A percentile compares a stretch with the other conserved stretches of the same genome.
Conservation (phyloP, 2,329 filamentous ascomycete species). For the Trichoderma citrinoviride region DNA sequence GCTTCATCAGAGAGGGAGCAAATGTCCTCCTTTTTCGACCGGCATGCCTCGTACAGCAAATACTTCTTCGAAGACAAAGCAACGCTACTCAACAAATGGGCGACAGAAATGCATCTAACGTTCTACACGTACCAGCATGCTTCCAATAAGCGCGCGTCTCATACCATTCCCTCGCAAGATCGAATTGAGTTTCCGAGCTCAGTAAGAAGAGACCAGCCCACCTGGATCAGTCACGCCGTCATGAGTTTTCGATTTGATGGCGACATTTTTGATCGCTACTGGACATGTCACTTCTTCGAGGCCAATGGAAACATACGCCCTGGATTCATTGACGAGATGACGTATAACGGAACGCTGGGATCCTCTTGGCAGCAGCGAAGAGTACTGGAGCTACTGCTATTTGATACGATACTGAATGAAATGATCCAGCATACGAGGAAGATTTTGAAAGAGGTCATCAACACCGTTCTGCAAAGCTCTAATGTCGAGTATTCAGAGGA, state of each 20-base stretch:
- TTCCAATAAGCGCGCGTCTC: not conserved
- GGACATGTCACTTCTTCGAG: conserved; percentile 1
- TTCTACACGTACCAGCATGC: not conserved
- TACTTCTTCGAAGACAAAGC: not conserved
- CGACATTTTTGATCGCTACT: not conserved
- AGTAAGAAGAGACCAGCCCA: not conserved
- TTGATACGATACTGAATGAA: not conserved
- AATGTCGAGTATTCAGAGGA: not conserved
- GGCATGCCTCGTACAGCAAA: not conserved
- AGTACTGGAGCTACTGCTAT: not conserved
- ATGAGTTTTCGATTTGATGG: not conserved
- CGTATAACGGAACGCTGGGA: not conserved
- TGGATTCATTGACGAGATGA: not conserved
- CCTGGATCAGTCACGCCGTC: not conserved
- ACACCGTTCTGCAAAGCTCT: not conserved
- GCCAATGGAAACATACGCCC: not conserved
- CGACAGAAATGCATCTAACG: not conserved
- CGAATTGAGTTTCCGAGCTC: not conserved
- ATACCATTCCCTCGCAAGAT: not conserved
- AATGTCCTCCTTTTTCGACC: not conserved
- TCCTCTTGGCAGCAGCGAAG: not conserved
- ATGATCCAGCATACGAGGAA: not conserved
- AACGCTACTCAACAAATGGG: not conserved
- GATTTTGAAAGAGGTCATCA: not conserved
- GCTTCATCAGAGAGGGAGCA: not conserved